Evolutionary conservation across 768 basidiomycete genomes (phyloP), one percentile per base, ranked within the genome.

Genomic region (Wakefieldia striispora): DNA sequence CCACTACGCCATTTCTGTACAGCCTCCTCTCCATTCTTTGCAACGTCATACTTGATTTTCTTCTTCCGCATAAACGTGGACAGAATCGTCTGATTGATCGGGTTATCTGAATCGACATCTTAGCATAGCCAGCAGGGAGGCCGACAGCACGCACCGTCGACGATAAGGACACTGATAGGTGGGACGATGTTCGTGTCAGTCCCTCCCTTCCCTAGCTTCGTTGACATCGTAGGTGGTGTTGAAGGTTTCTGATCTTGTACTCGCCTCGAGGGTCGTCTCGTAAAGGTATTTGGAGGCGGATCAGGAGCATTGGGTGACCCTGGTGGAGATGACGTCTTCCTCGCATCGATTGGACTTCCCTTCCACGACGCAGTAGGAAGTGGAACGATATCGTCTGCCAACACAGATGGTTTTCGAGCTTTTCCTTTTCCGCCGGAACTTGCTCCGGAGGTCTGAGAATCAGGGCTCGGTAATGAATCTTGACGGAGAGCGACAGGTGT

Each of bases 11-110:
- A 98, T 66, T 97, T 97, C 60, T 92, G 79, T 14, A 99, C 92
- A 0, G 97, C 97, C 69, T 98, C 95, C 56, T 84, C 83, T 34
- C 97, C 97, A 66, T 98, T 92, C 61, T 88, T 92, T 10, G 97
- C 97, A 43, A 93, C 80, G 56, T 93, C 91, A 71, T 86, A 95
- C 65, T 91, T 94, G 69, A 98, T 95, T 69, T 86, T 89, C 74
- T 94, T 97, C 73, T 88, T 90, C 63, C 82, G 86, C 91, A 98
- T 91, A 63, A 97, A 97, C 31, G 91, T 95, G n/a, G 90, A 90
- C 45, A 98, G 73, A 66, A 98, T 97, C 23, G 90, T 95, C 64
- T 95, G 95, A 63, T 99, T 98, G 73, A 99, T 98, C 6, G 93
- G 90, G 65, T 99, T 99, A 72, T 99, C 97, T 98, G 57, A 3